Base-by-base conservation (phyloP, 176 grass and related monocot genomes). In the Thinopyrum elongatum region DNA sequence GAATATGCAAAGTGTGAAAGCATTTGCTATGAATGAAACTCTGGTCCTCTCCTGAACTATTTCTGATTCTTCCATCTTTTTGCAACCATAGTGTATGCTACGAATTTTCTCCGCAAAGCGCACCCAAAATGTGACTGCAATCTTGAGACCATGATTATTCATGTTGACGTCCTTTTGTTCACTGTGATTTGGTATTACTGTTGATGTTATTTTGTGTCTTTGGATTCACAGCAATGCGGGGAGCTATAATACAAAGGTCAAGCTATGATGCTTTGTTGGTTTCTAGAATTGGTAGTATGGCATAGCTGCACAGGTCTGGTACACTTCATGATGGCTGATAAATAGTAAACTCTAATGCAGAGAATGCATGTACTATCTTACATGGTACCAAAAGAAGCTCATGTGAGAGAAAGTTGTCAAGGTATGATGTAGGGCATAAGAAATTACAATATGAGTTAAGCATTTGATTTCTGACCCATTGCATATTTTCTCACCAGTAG, bases 321-420 rank as follows among this genome's bases (percentile, higher is more conserved):
- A 60, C 59, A 6, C 72, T 65, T 65, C 62, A 2, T 22, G n/a
- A 6, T 63, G 23, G 10, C 1, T 29, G 26, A 11, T 62, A 62
- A 62, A n/a, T 62, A n/a, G 23, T 26, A 23, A 62, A 62, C 0
- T 61, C 22, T 9, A 61, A 61, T 61, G n/a, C 59, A 64, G 74
- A 62, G 19, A 38, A 41, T 44, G 41, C 41, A 44, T 44, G 41
- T 44, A 12, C 41, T 44, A 44, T 44, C 41, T 44, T 44, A 44
- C 41, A 44, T 11, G 41, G 41, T 11, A 44, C 41, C 10, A 44
- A 44, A 97, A 97, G 88, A 94, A 92, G 53, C 79, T 94, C 28
- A 97, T 97, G 94, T 83, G 94, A 97, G 89, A 97, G 68, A 29
- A 97, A 94, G 53, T 73, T 97, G 78, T 89, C 88, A 2, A 94